Evolutionary conservation across 2,329 filamentous ascomycete species (phyloP).

Genomic region (Fusarium palustre): DNA sequence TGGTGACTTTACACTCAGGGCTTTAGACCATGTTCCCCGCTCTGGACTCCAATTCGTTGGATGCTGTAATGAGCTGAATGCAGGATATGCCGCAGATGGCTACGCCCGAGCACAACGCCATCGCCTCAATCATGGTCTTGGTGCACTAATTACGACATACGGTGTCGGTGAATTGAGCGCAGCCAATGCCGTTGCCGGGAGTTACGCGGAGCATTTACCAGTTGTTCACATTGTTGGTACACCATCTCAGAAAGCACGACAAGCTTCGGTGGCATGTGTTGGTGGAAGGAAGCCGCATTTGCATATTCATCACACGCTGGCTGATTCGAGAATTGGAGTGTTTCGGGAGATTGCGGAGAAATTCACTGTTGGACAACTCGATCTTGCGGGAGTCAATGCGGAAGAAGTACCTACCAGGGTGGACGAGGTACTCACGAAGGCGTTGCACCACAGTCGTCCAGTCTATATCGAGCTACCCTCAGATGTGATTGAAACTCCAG

Average conservation of each 20-base stretch:
- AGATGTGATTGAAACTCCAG: not conserved
- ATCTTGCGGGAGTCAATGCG: not conserved
- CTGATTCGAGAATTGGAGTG: not conserved
- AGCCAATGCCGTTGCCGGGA: slow-evolving; percentile 21
- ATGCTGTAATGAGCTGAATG: slow-evolving; percentile 27
- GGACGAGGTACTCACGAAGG: not conserved
- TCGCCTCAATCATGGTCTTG: not conserved
- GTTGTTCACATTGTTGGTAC: slow-evolving; percentile 26
- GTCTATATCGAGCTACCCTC: slow-evolving; percentile 25
- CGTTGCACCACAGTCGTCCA: not conserved
- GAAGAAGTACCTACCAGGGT: not conserved
- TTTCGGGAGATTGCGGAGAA: slow-evolving; percentile 18
- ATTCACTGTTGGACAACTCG: slow-evolving; percentile 14
- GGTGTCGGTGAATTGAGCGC: slow-evolving; percentile 24
- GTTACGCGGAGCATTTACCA: slow-evolving; percentile 15
- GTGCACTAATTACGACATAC: slow-evolving; percentile 11
- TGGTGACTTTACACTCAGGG: slow-evolving; percentile 21
- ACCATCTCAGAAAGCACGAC: not conserved
- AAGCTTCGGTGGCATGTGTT: accelerated
- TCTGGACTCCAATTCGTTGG: slow-evolving; percentile 16
- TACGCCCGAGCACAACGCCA: slow-evolving; percentile 17
- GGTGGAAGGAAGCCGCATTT: not conserved
- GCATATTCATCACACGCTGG: slow-evolving; percentile 18
- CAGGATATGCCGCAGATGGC: slow-evolving; percentile 27
- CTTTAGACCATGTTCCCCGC: slow-evolving; percentile 3